A percentile compares a stretch with the other conserved stretches of the same genome.
These are phyloP conservation scores for Yamadazyma laniorum DNA, from an alignment of 805 yeast genomes.

Conservation along the genomic window DNA sequence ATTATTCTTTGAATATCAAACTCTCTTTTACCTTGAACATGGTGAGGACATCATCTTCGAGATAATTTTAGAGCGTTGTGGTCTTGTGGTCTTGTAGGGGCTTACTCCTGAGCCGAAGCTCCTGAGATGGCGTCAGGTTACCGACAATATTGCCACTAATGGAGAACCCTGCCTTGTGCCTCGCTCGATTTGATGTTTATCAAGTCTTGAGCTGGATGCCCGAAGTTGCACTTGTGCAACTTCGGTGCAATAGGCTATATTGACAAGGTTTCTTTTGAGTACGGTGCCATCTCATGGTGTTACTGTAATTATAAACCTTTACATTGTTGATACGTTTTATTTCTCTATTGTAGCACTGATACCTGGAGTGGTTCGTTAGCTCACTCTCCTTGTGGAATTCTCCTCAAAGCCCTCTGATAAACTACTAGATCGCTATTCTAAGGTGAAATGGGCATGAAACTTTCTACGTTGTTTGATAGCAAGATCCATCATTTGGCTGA, in stretches of 20 bases:
- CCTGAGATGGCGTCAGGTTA: no score
- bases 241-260: constrained; percentile 40
- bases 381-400: no score
- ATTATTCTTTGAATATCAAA: constrained; percentile 12
- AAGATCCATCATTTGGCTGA: no score
- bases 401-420: no score
- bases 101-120: background rate
- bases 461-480: no score
- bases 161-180: constrained; percentile 39
- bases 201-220: constrained; percentile 50
- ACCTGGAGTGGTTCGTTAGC: no score
- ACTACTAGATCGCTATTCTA: no score
- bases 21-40: constrained; percentile 7
- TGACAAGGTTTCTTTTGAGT: constrained; percentile 44
- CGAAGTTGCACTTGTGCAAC: no score
- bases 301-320: constrained; percentile 46
- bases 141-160: no score
- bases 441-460: no score
- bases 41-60: constrained; percentile 10
- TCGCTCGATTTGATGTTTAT: constrained; percentile 41
- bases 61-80: constrained; percentile 1
- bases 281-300: constrained; percentile 46
- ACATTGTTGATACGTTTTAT: no score
- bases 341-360: no score
- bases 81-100: background rate